phyloP scores from a whole-genome alignment of 2,329 filamentous ascomycete genomes.

The Monilinia polystroma region DNA sequence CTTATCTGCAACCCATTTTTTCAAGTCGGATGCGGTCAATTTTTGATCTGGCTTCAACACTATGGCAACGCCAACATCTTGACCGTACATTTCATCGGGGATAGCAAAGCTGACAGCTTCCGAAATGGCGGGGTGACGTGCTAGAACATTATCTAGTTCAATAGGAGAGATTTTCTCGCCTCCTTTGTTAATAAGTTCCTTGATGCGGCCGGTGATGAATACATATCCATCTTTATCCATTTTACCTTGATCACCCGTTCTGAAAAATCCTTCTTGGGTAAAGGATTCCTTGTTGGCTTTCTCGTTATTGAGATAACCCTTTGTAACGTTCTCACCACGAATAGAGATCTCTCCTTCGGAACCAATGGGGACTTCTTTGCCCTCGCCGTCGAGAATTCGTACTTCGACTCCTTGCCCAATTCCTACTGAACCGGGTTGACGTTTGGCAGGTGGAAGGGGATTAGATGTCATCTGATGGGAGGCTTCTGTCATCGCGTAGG shows the following conservation, averaged over 20 bases:
- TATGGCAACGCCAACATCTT: constrained; percentile 75
- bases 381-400: constrained; percentile 69
- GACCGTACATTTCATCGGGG: constrained; percentile 78
- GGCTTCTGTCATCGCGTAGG: constrained; percentile 91
- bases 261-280: constrained; percentile 75
- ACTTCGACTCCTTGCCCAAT: constrained; percentile 81
- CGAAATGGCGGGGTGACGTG: constrained; percentile 68
- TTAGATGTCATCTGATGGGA: constrained; percentile 83
- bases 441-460: constrained; percentile 66
- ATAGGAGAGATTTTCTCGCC: constrained; percentile 89
- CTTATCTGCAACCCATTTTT: constrained; percentile 65
- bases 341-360: constrained; percentile 81
- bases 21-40: constrained; percentile 60
- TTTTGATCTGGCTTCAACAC: constrained; percentile 66
- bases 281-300: constrained; percentile 73
- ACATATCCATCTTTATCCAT: constrained; percentile 78
- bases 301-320: constrained; percentile 81
- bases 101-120: constrained; percentile 85
- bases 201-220: constrained; percentile 86
- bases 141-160: constrained; percentile 79
- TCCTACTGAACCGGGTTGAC: constrained; percentile 79
- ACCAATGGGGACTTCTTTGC: constrained; percentile 66
- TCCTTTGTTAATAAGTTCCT: constrained; percentile 89
- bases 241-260: constrained; percentile 84
- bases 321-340: constrained; percentile 77